Evolutionary conservation across 495 filamentous ascomycete genomes (phyloP).

Genomic region (Tuber borchii): DNA sequence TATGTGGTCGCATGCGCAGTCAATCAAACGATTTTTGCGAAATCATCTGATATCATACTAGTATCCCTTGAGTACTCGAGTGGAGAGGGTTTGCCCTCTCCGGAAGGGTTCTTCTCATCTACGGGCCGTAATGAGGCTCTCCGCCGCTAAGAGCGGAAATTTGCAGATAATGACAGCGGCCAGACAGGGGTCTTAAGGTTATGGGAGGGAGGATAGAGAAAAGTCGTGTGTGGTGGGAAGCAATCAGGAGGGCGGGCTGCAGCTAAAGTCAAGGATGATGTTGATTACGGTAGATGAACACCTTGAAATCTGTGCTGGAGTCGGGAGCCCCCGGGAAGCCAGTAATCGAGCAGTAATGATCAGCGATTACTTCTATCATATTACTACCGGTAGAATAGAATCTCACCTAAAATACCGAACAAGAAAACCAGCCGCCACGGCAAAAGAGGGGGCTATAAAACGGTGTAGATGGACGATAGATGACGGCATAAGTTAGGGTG

Average conservation of each 20-base stretch:
- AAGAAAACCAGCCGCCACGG: background rate
- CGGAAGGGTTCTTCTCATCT: background rate
- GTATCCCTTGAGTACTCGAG: background rate
- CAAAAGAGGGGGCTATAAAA: background rate
- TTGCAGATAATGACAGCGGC: constrained; percentile 4
- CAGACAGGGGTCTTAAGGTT: background rate
- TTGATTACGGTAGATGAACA: background rate
- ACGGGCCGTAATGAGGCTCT: background rate
- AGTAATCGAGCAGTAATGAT: background rate
- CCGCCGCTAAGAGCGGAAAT: background rate
- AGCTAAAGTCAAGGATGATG: background rate
- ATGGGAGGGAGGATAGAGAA: background rate
- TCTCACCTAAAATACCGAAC: background rate
- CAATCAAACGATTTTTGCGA: background rate
- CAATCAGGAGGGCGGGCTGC: background rate
- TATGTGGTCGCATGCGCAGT: background rate
- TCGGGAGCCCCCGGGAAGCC: background rate
- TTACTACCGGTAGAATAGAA: background rate
- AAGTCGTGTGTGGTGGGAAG: background rate
- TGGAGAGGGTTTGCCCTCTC: background rate
- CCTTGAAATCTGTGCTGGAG: background rate
- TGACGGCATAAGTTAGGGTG: background rate
- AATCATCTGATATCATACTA: background rate
- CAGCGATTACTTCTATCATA: background rate
- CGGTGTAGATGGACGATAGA: background rate